phyloP scores from a whole-genome alignment of 1,284 basidiomycete genomes.

The Cutaneotrichosporon sp. region DNA sequence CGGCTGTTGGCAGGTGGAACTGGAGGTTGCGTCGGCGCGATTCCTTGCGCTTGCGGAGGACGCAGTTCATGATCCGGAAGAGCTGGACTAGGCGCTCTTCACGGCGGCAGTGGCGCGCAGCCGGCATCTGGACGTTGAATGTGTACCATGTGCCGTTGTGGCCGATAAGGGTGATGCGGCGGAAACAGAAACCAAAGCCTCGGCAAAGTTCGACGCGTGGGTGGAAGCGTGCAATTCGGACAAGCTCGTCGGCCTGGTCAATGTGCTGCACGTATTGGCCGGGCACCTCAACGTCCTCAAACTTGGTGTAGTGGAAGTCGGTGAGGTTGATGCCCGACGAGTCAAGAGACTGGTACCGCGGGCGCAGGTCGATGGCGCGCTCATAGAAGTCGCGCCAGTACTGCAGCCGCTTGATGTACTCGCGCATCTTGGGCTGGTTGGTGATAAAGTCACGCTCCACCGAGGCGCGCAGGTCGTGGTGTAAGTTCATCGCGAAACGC shows the following conservation, averaged over 20 bases:
- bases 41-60: constrained; percentile 82
- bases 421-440: constrained; percentile 72
- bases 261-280: constrained; percentile 97
- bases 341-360: constrained; percentile 81
- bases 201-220: constrained; percentile 87
- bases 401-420: constrained; percentile 86
- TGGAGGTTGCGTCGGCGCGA: constrained; percentile 83
- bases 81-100: constrained; percentile 92
- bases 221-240: constrained; percentile 85
- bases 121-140: constrained; percentile 88
- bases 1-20: constrained; percentile 84
- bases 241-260: constrained; percentile 87
- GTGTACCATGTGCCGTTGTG: constrained; percentile 81
- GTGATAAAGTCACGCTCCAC: constrained; percentile 90
- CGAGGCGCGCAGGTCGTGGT: constrained; percentile 64
- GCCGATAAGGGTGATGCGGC: constrained; percentile 87
- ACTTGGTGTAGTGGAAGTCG: constrained; percentile 97
- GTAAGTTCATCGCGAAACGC: constrained; percentile 65
- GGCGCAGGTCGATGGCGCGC: constrained; percentile 71
- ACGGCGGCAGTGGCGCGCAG: constrained; percentile 77
- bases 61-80: constrained; percentile 87
- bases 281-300: constrained; percentile 97
- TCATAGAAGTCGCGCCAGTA: constrained; percentile 94
- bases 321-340: constrained; percentile 87
- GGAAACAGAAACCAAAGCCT: constrained; percentile 76